Conservation (phyloP, 177 flowering plant species). For the Vitis hybrid region DNA sequence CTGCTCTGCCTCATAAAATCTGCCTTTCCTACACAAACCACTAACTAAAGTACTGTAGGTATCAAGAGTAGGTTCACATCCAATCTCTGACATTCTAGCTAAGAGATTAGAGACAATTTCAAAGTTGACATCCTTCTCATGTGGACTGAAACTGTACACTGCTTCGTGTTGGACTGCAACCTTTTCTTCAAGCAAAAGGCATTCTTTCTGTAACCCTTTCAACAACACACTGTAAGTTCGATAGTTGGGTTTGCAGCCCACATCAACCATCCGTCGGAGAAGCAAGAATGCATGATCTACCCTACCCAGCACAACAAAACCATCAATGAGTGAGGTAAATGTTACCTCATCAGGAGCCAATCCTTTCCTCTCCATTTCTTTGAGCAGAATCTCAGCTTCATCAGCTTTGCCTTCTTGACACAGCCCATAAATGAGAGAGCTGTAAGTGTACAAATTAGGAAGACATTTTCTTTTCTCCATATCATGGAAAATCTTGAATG, state of each 20-base stretch:
- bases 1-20: slow-evolving; percentile 51
- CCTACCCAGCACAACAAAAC: slow-evolving; percentile 56
- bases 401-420: slow-evolving; percentile 67
- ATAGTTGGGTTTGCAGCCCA: slow-evolving; percentile 64
- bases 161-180: slow-evolving; percentile 35
- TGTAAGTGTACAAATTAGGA: slow-evolving; percentile 67
- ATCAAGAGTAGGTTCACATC: slow-evolving; percentile 56
- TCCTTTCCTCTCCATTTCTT: slow-evolving; percentile 59
- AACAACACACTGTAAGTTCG: slow-evolving; percentile 59
- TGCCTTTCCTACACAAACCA: slow-evolving; percentile 65
- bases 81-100: slow-evolving; percentile 46
- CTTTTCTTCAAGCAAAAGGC: slow-evolving; percentile 28
- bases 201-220: slow-evolving; percentile 65
- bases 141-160: slow-evolving; percentile 13
- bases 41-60: slow-evolving; percentile 49
- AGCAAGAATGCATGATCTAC: slow-evolving; percentile 61
- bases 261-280: slow-evolving; percentile 42
- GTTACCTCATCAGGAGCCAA: slow-evolving; percentile 59
- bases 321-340: slow-evolving; percentile 70
- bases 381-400: slow-evolving; percentile 48
- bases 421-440: slow-evolving; percentile 59
- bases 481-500: slow-evolving; percentile 57
- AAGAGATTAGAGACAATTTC: slow-evolving; percentile 44
- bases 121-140: slow-evolving; percentile 21
- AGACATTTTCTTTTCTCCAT: slow-evolving; percentile 50